A percentile compares a stretch with the other conserved stretches of the same genome.
phyloP scores from a whole-genome alignment of 148 eudicot species.

The Simmondsia chinensis region DNA sequence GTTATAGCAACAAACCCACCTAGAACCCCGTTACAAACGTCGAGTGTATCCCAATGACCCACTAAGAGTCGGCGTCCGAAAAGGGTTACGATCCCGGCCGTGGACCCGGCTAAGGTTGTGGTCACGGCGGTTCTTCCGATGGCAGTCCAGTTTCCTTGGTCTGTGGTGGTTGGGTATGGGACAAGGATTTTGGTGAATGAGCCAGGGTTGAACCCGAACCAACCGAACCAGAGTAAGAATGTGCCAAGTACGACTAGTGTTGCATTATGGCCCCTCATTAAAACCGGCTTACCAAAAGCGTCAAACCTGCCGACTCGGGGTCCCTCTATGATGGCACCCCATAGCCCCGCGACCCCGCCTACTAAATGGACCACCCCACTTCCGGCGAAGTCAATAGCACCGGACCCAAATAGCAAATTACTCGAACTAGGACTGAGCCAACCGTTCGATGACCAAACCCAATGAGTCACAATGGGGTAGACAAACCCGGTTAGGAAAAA shows the following conservation, averaged over 20 bases:
- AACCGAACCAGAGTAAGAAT: constrained; percentile 63
- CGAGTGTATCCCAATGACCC: constrained; percentile 67
- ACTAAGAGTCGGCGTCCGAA: constrained; percentile 37
- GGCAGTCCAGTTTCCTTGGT: constrained; percentile 53
- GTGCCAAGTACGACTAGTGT: constrained; percentile 65
- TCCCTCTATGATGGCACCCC: constrained; percentile 60
- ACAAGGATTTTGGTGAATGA: constrained; percentile 43
- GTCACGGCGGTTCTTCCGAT: constrained; percentile 63
- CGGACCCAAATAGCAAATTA: constrained; percentile 36
- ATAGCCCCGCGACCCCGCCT: constrained; percentile 58
- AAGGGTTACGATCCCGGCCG: constrained; percentile 41
- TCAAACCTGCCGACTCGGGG: constrained; percentile 69
- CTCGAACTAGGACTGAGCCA: constrained; percentile 46
- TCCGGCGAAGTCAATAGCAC: constrained; percentile 65
- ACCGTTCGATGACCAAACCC: constrained; percentile 62
- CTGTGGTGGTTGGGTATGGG: constrained; percentile 21
- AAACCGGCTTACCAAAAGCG: constrained; percentile 47
- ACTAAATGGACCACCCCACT: constrained; percentile 70
- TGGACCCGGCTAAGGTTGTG: constrained; percentile 52
- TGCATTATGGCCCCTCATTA: constrained; percentile 55
- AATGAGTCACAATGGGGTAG: constrained; percentile 60
- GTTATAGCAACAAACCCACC: constrained; percentile 74
- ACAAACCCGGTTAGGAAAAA: constrained; percentile 50
- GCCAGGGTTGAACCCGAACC: constrained; percentile 75
- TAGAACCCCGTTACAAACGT: constrained; percentile 57